These are phyloP conservation scores for Scytalidium sp. DNA, from an alignment of 2,329 filamentous ascomycete genomes.

Conservation along the genomic window DNA sequence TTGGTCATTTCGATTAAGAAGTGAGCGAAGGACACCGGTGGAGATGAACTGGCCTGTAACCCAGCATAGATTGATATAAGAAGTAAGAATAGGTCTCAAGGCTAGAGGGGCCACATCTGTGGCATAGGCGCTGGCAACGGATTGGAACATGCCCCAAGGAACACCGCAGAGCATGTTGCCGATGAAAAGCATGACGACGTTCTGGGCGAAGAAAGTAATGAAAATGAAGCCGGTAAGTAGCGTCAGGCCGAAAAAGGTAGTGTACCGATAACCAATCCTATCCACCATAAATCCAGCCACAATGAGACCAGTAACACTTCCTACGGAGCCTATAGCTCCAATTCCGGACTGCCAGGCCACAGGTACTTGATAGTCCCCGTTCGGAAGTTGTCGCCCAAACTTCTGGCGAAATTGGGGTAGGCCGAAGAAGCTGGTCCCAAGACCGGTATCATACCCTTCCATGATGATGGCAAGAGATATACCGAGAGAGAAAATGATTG, in stretches of 20 bases:
- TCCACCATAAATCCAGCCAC: slow-evolving; percentile 37
- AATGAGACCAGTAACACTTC: slow-evolving; percentile 38
- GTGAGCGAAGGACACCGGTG: slow-evolving; percentile 41
- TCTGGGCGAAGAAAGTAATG: slow-evolving; percentile 45
- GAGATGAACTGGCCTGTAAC: slow-evolving; percentile 41
- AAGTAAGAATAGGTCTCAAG: slow-evolving; percentile 46
- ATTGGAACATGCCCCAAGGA: slow-evolving; percentile 48
- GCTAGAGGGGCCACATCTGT: slow-evolving; percentile 49
- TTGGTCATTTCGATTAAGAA: slow-evolving; percentile 37
- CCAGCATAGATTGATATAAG: slow-evolving; percentile 39
- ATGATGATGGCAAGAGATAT: slow-evolving; percentile 33
- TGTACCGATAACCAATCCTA: slow-evolving; percentile 40
- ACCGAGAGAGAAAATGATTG: slow-evolving; percentile 24
- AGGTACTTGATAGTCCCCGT: slow-evolving; percentile 34
- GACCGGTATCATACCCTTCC: slow-evolving; percentile 33
- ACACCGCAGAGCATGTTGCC: slow-evolving; percentile 42
- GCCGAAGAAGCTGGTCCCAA: slow-evolving; percentile 32
- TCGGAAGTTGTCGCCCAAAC: slow-evolving; percentile 21
- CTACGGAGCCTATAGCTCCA: slow-evolving; percentile 34
- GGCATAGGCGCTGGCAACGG: slow-evolving; percentile 22
- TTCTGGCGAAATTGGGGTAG: slow-evolving; percentile 23
- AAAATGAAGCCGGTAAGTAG: slow-evolving; percentile 40
- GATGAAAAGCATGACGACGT: slow-evolving; percentile 40
- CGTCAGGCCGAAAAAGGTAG: slow-evolving; percentile 39
- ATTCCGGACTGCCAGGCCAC: slow-evolving; percentile 39